Evolutionary conservation across 2,329 filamentous ascomycete genomes (phyloP).

Genomic region (Phaeomoniella chlamydospora): DNA sequence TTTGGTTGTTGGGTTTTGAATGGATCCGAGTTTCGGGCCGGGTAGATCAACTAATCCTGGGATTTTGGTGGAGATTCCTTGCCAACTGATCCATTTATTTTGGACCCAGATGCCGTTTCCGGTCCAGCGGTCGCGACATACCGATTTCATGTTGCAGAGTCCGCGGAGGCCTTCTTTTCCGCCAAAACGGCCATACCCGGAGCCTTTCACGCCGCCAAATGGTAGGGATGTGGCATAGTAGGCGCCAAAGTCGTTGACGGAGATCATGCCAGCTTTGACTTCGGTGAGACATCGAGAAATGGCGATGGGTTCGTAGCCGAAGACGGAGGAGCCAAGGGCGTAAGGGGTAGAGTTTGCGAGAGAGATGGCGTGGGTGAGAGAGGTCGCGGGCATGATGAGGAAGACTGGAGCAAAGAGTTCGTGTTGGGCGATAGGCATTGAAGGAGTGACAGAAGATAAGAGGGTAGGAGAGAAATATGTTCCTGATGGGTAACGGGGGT

Average conservation of each 20-base stretch:
- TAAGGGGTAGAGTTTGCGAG: conserved; percentile 77
- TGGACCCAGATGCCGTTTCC: conserved; percentile 30
- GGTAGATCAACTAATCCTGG: not conserved
- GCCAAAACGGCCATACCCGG: conserved; percentile 84
- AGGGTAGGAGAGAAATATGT: conserved; percentile 91
- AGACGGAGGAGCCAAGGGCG: conserved; percentile 78
- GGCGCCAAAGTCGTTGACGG: conserved; percentile 87
- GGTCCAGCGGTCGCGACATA: conserved; percentile 46
- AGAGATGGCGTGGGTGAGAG: conserved; percentile 51
- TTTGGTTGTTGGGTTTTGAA: no score
- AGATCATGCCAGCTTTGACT: conserved; percentile 76
- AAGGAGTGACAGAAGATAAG: conserved; percentile 70
- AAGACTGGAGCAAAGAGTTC: conserved; percentile 92
- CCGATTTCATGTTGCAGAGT: conserved; percentile 74
- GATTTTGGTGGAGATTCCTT: not conserved
- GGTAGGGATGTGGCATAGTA: conserved; percentile 91
- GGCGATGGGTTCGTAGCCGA: conserved; percentile 52
- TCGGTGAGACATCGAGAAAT: conserved; percentile 51
- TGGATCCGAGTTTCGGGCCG: no score
- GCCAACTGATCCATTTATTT: conserved; percentile 2
- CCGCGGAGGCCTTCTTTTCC: conserved; percentile 75
- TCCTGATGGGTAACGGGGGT: conserved; percentile 60
- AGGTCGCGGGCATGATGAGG: conserved; percentile 60
- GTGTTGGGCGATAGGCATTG: conserved; percentile 76
- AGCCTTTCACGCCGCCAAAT: conserved; percentile 82